Evolutionary conservation across 257 asterid genomes (phyloP), one percentile per base, ranked within the genome.

Genomic region (Nicotiana sylvestris): DNA sequence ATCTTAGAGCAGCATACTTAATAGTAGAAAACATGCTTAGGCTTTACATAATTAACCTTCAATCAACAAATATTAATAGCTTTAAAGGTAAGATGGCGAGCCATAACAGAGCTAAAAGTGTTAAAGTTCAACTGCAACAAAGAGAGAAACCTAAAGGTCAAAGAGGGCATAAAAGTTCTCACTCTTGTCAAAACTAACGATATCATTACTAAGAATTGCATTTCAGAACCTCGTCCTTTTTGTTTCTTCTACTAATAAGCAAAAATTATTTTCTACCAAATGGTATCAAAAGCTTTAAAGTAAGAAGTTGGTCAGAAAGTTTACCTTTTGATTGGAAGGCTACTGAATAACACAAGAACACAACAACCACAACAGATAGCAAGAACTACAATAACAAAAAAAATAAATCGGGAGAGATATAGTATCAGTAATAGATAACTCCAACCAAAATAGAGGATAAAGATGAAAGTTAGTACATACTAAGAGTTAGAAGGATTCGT

Each of bases 21-120:
- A 30, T 30, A 2, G 2, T 30, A 30, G 33, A 30, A 30, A 30
- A 30, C 33, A 30, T 30, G 33, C 33, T 30, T 30, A 30, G 2
- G 33, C 33, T 30, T 30, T 30, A 29, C 30, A 30, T 30, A 30
- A 30, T 30, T 30, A 1, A 94, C 98, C 99, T 96, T 82, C 88
- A 87, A 88, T 67, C 78, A 70, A 87, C 84, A 81, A 91, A 83
- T 82, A 88, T 30, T 78, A 56, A 82, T 51, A 86, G 79, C 85
- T 51, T 81, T 78, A 67, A 69, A 83, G 62, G 46, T 72, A 82
- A 39, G 29, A 84, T 6, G 60, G 58, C 60, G 32, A 49, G 32
- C 57, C 53, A 29, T 60, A 80, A 32, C 21, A 35, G 70, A 13
- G 61, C 17, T 61, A 49, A 30, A 30, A 30, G 33, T 39, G 25